These are phyloP conservation scores for Tuber indicum DNA, from an alignment of 495 filamentous ascomycete species.

Conservation along the genomic window DNA sequence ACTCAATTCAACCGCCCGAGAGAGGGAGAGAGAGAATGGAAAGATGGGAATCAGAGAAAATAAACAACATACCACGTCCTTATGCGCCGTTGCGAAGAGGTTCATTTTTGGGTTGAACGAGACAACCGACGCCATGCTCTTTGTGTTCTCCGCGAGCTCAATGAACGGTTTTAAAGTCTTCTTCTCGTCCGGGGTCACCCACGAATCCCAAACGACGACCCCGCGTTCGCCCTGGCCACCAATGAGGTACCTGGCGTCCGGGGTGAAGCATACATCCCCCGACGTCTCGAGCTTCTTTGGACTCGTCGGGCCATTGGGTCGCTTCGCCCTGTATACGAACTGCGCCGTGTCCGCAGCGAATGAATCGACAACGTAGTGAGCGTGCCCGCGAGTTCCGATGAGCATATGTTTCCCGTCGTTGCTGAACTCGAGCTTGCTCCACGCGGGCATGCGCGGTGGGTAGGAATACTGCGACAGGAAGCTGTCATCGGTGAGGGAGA, in stretches of 20 bases:
- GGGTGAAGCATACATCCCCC: conserved; percentile 80
- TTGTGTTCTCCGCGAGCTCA: conserved; percentile 54
- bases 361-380: conserved; percentile 85
- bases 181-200: conserved; percentile 51
- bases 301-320: conserved; percentile 38
- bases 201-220: conserved; percentile 75
- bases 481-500: conserved; percentile 55
- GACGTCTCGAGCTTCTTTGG: conserved; percentile 47
- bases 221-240: conserved; percentile 67
- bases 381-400: conserved; percentile 67
- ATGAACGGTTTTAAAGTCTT: conserved; percentile 59
- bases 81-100: conserved; percentile 79
- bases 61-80: conserved; percentile 56
- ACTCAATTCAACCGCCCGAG: background rate
- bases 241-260: conserved; percentile 79
- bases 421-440: conserved; percentile 85
- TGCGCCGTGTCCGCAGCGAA: conserved; percentile 54
- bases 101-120: conserved; percentile 87
- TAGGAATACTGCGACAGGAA: conserved; percentile 43
- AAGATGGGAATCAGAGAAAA: background rate
- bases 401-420: conserved; percentile 89
- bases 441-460: conserved; percentile 47
- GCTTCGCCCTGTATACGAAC: conserved; percentile 48
- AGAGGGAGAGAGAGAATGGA: background rate
- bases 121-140: conserved; percentile 62